Conservation (phyloP, 768 basidiomycete species). For the Dentipellis sp. region DNA sequence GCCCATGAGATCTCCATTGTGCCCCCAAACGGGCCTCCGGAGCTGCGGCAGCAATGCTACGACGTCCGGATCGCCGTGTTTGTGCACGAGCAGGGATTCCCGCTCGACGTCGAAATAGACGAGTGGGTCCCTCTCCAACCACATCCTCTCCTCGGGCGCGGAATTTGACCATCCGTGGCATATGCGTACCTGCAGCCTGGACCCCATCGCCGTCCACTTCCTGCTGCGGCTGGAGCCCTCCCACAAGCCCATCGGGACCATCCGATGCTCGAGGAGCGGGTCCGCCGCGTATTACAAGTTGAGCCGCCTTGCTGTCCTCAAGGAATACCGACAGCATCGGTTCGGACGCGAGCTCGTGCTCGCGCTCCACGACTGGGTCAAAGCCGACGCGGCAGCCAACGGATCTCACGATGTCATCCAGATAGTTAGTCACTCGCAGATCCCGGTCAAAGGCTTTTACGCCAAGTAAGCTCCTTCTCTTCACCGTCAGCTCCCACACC, state of each 20-base stretch:
- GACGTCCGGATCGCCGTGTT: slow-evolving; percentile 54
- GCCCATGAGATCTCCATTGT: slow-evolving; percentile 51
- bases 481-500: slow-evolving; percentile 10
- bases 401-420: slow-evolving; percentile 23
- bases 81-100: slow-evolving; percentile 59
- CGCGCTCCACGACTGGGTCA: slow-evolving; percentile 51
- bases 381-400: slow-evolving; percentile 29
- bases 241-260: slow-evolving; percentile 58
- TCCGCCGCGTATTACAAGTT: slow-evolving; percentile 56
- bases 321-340: slow-evolving; percentile 49
- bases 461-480: slow-evolving; percentile 45
- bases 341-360: slow-evolving; percentile 63
- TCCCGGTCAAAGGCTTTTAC: slow-evolving; percentile 67
- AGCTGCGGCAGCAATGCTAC: slow-evolving; percentile 58
- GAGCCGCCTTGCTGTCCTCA: slow-evolving; percentile 58
- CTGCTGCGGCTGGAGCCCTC: slow-evolving; percentile 60
- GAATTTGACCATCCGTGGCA: neutral
- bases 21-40: slow-evolving; percentile 28
- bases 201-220: slow-evolving; percentile 59
- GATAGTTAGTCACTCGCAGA: slow-evolving; percentile 62
- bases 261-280: slow-evolving; percentile 38
- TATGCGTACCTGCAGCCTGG: slow-evolving; percentile 33
- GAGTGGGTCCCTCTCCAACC: slow-evolving; percentile 34
- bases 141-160: slow-evolving; percentile 1
- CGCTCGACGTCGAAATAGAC: slow-evolving; percentile 69